Base-by-base conservation (phyloP, 2,329 filamentous ascomycete species). In the Fusarium albidum region DNA sequence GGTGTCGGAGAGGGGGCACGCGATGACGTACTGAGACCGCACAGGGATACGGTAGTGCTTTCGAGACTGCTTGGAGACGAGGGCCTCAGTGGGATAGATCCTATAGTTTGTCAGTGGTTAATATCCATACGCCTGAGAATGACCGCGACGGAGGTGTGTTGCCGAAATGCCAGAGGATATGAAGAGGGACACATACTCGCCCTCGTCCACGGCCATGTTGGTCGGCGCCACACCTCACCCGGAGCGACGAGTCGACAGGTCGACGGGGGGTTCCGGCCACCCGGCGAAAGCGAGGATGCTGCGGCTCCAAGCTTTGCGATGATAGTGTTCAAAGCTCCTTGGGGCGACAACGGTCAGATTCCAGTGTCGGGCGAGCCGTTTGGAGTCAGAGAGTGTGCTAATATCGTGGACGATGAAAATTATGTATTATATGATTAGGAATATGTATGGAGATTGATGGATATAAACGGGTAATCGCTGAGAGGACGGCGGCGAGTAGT, bases 21-120 rank as follows among this genome's bases (percentile, higher is more conserved):
- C 52, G 69, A 70, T 44, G 37, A 75, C 83, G 63, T 75, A 90
- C 85, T 84, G 83, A 42, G 86, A 86, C 43, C 82, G 81, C 64
- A 92, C 87, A 37, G 79, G 81, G 57, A 87, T 82, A 39, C 84
- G 84, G 70, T 88, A 92, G 70, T 89, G 89, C 63, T 82, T 87
- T 68, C 86, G 83, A 57, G 82, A 81, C 41, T 75, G 78, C 52
- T 79, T 77, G 46, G 84, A 80, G 58, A 91, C 81, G 57, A 91
- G 77, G 66, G 79, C 77, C 61, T 90, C 85, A 58, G 87, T 90
- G 52, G 85, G 83, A 74, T 83, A 82, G 71, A 82, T 81, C 69
- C 88, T 91, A 55, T 44, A 13, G n/a, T 34, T 34, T 33, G 39
- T 43, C 27, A 60, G 50, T 38, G 18, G 27, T 58, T 32, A 59